Conservation (phyloP, 164 flowering plant genomes). For the Magnolia kwangsiensis region DNA sequence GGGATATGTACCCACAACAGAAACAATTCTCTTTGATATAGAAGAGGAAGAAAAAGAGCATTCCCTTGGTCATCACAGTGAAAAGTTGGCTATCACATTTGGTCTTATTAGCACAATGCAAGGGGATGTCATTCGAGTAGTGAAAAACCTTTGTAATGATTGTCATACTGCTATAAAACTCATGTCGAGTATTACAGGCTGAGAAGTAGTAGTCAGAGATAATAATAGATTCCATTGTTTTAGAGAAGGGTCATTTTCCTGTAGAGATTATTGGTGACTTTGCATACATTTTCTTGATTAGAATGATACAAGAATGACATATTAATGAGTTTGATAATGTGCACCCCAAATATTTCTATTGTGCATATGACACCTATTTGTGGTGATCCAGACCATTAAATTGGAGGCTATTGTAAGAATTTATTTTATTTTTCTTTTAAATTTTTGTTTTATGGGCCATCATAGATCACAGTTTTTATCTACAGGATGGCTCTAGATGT, state of each 20-base stretch:
- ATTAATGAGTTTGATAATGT: no score
- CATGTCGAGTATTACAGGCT: conserved; percentile 21
- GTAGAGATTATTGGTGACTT: conserved; percentile 32
- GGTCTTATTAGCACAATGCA: conserved; percentile 22
- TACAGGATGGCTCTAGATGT: no score
- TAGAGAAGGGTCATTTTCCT: conserved; percentile 29
- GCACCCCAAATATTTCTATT: no score
- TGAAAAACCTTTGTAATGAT: conserved; percentile 34
- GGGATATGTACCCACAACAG: conserved; percentile 26
- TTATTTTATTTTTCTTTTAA: no score
- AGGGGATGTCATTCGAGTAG: conserved; percentile 17
- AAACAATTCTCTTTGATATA: conserved; percentile 26
- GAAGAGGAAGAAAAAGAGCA: conserved; percentile 37
- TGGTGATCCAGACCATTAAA: no score
- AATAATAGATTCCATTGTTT: conserved; percentile 29
- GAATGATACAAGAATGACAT: no score
- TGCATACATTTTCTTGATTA: no score
- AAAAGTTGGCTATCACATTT: conserved; percentile 33
- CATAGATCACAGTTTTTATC: no score
- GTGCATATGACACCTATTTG: no score
- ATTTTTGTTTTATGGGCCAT: no score
- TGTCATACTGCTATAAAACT: conserved; percentile 29
- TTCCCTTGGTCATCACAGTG: conserved; percentile 32
- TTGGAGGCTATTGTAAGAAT: no score
- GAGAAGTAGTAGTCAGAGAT: conserved; percentile 30